Conservation (phyloP, 208 protist species). For the Trypanosoma avium region DNA sequence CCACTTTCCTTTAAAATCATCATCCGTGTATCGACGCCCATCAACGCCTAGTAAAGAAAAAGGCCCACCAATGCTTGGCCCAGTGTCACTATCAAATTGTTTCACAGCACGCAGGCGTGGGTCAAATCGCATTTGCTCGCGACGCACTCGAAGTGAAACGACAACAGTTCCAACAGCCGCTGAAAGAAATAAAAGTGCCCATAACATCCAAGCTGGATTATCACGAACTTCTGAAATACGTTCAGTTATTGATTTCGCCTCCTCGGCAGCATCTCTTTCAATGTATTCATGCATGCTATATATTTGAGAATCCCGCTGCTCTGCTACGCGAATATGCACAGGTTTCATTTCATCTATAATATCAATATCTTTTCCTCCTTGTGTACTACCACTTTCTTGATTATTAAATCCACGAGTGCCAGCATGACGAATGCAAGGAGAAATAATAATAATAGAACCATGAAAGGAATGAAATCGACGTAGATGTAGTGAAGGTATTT, state of each 20-base stretch:
- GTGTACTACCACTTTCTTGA: background rate
- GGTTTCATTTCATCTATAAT: conserved; percentile 64
- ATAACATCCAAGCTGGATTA: conserved; percentile 83
- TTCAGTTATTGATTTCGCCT: conserved; percentile 40
- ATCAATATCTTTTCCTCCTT: conserved; percentile 54
- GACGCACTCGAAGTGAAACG: conserved; percentile 69
- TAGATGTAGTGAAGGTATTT: too few relatives aligned
- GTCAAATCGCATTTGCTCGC: conserved; percentile 81
- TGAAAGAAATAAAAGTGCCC: conserved; percentile 52
- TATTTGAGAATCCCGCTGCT: conserved; percentile 74
- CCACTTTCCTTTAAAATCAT: conserved; percentile 90
- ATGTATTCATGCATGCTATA: conserved; percentile 84
- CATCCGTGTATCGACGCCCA: conserved; percentile 63
- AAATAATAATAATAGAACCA: too few relatives aligned
- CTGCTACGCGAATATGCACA: conserved; percentile 68
- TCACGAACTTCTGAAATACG: conserved; percentile 61
- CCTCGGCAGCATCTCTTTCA: conserved; percentile 59
- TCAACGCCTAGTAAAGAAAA: conserved; percentile 62
- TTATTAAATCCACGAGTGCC: background rate
- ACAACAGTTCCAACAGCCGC: conserved; percentile 64
- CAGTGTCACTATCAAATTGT: conserved; percentile 63
- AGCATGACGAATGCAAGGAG: background rate
- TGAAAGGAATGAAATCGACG: too few relatives aligned
- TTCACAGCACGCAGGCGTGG: conserved; percentile 70
- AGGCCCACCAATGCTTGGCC: conserved; percentile 76